Evolutionary conservation across 345 rosid species (phyloP), one percentile per base, ranked within the genome.

Genomic region (Murraya paniculata): DNA sequence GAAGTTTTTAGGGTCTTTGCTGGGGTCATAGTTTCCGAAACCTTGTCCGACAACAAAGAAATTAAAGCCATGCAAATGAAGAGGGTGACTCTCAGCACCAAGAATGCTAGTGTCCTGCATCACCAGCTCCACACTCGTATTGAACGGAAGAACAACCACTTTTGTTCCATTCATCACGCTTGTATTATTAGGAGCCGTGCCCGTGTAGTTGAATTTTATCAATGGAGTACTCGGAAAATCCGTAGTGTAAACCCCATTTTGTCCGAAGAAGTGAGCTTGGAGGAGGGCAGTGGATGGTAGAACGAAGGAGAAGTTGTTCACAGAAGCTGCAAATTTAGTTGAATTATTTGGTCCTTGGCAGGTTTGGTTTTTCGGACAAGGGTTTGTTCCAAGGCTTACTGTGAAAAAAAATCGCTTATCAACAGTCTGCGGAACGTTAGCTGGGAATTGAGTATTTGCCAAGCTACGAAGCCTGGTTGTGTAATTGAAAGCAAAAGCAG

Each of bases 191-290:
- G 82, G 81, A 10, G 85, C 73, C 6, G 64, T 31, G 22, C 79
- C 85, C 1, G 82, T 78, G 39, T 78, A 82, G 41, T 82, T 82
- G 28, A 82, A 82, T 59, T 73, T 67, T 27, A 78, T 30, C 7
- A 67, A 13, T 1, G 85, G 79, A 36, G 72, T 62, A 6, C 68
- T 25, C 8, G 85, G 85, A 67, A 82, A 82, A 25, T 82, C 83
- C 13, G 82, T 78, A n/a, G 79, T 82, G 79, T 74, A 82, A 28
- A 82, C 82, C 0, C 85, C 73, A 6, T 78, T 82, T n/a, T 78
- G 60, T 60, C 71, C 58, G 33, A 77, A 76, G n/a, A 66, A 76
- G 33, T 76, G 64, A 13, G 79, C 73, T 57, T 76, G 79, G 45
- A 76, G 79, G 5, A 76, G 64, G 1, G 79, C 79, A 1, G 79